Evolutionary conservation across 257 asterid genomes (phyloP), one percentile per base, ranked within the genome.

Genomic region (Linderniella brevidens): DNA sequence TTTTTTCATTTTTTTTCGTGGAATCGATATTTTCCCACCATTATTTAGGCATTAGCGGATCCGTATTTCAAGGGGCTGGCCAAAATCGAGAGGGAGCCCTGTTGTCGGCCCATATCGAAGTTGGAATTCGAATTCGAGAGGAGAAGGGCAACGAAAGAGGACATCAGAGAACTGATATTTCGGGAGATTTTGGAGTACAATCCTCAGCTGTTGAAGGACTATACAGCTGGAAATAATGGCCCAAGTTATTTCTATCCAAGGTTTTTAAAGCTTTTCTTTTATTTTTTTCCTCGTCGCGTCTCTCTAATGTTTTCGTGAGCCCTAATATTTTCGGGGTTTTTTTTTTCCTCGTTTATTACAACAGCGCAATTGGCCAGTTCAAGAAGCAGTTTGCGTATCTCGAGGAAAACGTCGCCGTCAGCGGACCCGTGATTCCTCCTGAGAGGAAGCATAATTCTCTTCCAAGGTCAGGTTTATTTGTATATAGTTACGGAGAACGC

Each of bases 281-380:
- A 7, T 52, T 17, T 10, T 16, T 40, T 41, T 52, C 14, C 44
- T 36, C n/a, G n/a, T n/a, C n/a, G n/a, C n/a, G n/a, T n/a, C n/a
- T 45, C 37, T 35, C 19, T 8, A 8, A 12, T 48, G 37, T 16
- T 40, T 35, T 49, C 9, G 35, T 53, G 20, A 64, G 58, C 35
- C 62, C 43, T 20, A 9, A 52, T 47, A 54, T 37, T 20, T 9
- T 11, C 19, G 1, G 4, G 1, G 17, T 44, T 1, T 44, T 1
- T 17, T 4, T 19, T 17, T 50, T 19, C 48, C 25, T 41, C 36
- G 5, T 68, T 60, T 25, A 25, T 25, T 25, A 25, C 69, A 84
- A 25, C 69, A 84, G 96, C 62, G 93, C 95, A 9, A 76, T 85
- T 37, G 93, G 81, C 61, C 96, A 85, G 59, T 85, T 85, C 51